A percentile compares a stretch with the other conserved stretches of the same genome.
Conservation (phyloP, 306 rosid genomes). For the Carpinus viminea region DNA sequence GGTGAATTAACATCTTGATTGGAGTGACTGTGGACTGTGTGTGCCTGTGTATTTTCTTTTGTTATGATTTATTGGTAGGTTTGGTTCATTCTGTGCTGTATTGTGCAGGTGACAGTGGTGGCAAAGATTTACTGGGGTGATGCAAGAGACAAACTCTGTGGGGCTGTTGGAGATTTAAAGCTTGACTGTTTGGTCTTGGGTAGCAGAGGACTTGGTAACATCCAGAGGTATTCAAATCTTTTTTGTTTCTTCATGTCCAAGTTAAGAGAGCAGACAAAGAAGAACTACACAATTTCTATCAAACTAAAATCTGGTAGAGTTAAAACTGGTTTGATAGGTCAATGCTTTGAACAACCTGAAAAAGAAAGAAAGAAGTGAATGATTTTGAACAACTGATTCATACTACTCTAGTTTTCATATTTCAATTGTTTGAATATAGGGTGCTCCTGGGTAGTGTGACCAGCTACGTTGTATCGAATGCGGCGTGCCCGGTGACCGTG, state of each 20-base stretch:
- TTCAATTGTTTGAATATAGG: constrained; percentile 31
- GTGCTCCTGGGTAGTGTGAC: constrained; percentile 62
- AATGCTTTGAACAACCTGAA: too few relatives aligned
- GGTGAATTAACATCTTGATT: neutral
- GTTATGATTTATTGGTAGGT: neutral
- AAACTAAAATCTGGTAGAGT: neutral
- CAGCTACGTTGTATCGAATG: constrained; percentile 46
- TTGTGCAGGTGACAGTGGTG: constrained; percentile 41
- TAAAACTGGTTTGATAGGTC: neutral
- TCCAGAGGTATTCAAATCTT: constrained; percentile 38
- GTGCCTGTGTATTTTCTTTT: neutral
- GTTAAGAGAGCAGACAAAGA: too few relatives aligned
- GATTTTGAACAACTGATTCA: constrained; percentile 8
- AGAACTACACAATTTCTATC: neutral
- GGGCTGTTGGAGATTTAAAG: constrained; percentile 42
- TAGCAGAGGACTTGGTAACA: constrained; percentile 56
- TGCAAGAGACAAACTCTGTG: constrained; percentile 51
- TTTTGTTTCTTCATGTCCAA: neutral
- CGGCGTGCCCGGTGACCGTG: constrained; percentile 47
- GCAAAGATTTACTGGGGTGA: constrained; percentile 57
- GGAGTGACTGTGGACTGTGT: neutral
- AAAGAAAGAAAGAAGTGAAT: neutral
- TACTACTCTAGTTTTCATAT: neutral
- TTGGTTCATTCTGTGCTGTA: neutral
- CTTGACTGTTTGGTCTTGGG: constrained; percentile 55